These are phyloP conservation scores for Leccinum variicolor DNA, from an alignment of 768 basidiomycete genomes.

Conservation along the genomic window DNA sequence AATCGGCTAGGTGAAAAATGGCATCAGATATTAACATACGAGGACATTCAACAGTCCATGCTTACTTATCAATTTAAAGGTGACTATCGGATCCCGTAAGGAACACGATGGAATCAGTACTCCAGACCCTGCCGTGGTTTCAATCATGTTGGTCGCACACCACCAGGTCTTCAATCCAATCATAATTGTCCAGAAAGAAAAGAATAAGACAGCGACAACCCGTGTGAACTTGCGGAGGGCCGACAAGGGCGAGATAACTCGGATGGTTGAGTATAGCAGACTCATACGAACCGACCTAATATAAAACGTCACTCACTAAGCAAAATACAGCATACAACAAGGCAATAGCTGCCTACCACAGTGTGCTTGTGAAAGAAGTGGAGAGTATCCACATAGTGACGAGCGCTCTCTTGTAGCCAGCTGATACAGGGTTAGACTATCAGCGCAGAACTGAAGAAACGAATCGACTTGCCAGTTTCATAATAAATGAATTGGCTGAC, in stretches of 20 bases:
- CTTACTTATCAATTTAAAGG: not conserved
- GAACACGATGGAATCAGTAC: not conserved
- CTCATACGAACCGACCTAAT: not conserved
- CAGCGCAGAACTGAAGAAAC: not conserved
- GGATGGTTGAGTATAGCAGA: not conserved
- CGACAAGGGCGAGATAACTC: not conserved
- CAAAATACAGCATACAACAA: not conserved
- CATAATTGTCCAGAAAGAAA: not conserved
- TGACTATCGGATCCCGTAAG: not conserved
- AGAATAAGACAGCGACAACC: not conserved
- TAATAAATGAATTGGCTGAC: not conserved
- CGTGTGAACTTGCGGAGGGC: not conserved
- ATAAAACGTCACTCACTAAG: not conserved
- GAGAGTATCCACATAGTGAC: not conserved
- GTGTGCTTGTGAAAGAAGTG: not conserved
- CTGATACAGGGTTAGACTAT: not conserved
- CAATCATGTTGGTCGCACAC: not conserved
- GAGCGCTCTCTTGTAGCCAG: not conserved
- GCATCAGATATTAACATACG: not conserved
- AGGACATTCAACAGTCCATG: not conserved
- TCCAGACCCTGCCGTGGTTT: not conserved
- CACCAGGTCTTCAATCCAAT: not conserved
- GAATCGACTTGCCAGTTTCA: not conserved
- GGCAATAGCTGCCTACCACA: not conserved
- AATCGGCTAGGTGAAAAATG: not conserved